Conservation (phyloP, 2,329 filamentous ascomycete species). For the Hymenoscyphus linearis region DNA sequence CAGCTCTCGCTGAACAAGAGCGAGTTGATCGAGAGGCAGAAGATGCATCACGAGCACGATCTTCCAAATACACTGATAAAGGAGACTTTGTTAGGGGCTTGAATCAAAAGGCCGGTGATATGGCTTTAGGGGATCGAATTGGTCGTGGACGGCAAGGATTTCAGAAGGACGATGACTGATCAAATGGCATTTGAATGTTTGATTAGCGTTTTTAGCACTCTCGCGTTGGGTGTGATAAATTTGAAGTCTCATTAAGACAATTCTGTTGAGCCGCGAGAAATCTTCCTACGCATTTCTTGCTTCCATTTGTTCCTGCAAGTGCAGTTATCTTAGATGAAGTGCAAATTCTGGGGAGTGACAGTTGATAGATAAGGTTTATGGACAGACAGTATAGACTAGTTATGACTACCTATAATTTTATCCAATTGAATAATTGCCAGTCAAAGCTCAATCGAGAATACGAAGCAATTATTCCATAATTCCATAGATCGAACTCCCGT, state of each 20-base stretch:
- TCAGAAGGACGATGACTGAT: conserved; percentile 39
- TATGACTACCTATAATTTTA: no score
- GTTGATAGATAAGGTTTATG: no score
- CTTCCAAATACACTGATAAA: conserved; percentile 56
- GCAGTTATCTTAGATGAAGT: no score
- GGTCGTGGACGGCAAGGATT: conserved; percentile 43
- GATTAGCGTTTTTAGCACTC: background rate
- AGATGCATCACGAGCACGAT: conserved; percentile 53
- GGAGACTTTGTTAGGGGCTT: conserved; percentile 60
- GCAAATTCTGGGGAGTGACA: no score
- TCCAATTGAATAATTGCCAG: no score
- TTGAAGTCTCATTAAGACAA: background rate
- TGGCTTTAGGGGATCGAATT: conserved; percentile 48
- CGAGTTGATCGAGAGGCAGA: conserved; percentile 60
- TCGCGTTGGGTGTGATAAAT: background rate
- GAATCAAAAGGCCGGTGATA: conserved; percentile 51
- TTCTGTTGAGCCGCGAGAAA: no score
- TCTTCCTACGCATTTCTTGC: no score
- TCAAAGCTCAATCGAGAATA: no score
- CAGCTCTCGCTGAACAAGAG: conserved; percentile 61
- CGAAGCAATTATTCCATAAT: no score
- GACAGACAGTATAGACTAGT: no score
- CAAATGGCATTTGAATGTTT: background rate
- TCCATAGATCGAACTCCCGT: no score
- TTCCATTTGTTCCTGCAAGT: no score